A percentile compares a stretch with the other conserved stretches of the same genome.
These are phyloP conservation scores for Wickerhamiella brachini DNA, from an alignment of 805 yeast genomes.

Conservation along the genomic window DNA sequence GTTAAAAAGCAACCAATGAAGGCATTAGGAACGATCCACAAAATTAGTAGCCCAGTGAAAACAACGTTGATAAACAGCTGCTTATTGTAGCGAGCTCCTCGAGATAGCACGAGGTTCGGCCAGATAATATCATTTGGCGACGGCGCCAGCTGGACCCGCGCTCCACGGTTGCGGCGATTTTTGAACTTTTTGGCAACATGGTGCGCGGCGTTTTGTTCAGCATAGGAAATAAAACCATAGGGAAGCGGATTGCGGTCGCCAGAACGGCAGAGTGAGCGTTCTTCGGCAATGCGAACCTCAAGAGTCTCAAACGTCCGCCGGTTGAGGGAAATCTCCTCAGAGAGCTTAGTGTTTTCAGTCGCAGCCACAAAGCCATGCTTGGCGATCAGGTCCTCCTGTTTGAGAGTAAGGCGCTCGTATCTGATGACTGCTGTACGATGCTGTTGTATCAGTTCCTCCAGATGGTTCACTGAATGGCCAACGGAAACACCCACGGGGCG, in stretches of 20 bases:
- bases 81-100: constrained; percentile 20
- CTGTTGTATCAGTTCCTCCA: constrained; percentile 17
- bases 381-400: background rate
- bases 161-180: constrained; percentile 6
- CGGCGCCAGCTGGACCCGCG: constrained; percentile 22
- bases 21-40: constrained; percentile 30
- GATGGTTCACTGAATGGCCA: constrained; percentile 20
- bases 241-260: constrained; percentile 9
- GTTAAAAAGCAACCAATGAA: constrained; percentile 28
- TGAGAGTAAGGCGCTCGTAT: constrained; percentile 14
- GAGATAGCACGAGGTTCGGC: constrained; percentile 22
- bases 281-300: background rate
- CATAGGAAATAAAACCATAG: constrained; percentile 26
- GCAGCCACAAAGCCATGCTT: background rate
- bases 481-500: constrained; percentile 12
- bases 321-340: constrained; percentile 11
- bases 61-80: constrained; percentile 24
- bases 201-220: constrained; percentile 16
- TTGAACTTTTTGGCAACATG: constrained; percentile 11
- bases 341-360: constrained; percentile 9
- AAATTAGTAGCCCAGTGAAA: constrained; percentile 19
- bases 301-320: background rate
- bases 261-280: constrained; percentile 11
- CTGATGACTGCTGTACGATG: constrained; percentile 16
- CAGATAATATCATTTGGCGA: constrained; percentile 26